Evolutionary conservation across 148 eudicot genomes (phyloP).

Genomic region (Drosera capensis): DNA sequence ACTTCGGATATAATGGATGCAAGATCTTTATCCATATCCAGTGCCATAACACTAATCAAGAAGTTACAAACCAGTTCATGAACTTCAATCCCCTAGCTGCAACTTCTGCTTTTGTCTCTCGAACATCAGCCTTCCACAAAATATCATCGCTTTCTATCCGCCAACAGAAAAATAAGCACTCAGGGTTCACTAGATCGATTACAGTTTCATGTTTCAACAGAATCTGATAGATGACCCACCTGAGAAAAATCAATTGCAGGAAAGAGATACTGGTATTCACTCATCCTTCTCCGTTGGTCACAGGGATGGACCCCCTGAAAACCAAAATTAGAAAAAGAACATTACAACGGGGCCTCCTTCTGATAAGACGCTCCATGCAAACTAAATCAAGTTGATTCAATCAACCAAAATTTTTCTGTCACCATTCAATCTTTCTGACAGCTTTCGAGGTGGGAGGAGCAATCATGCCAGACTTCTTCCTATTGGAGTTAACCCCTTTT

Average conservation of each 20-base stretch:
- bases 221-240: constrained; percentile 24
- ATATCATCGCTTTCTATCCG: constrained; percentile 80
- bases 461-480: too few relatives aligned
- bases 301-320: constrained; percentile 95
- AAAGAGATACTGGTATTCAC: constrained; percentile 62
- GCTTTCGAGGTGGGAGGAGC: too few relatives aligned
- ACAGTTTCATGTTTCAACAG: neutral
- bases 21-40: neutral
- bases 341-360: neutral
- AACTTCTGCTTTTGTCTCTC: constrained; percentile 80
- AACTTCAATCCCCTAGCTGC: constrained; percentile 73
- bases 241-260: constrained; percentile 85
- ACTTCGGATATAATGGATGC: neutral
- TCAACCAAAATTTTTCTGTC: too few relatives aligned
- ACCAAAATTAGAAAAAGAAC: constrained; percentile 12
- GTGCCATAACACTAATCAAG: neutral
- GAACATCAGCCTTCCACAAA: constrained; percentile 63
- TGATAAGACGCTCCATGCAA: too few relatives aligned
- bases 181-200: neutral
- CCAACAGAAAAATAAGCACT: constrained; percentile 7
- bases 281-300: constrained; percentile 69
- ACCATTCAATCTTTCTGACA: too few relatives aligned
- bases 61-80: constrained; percentile 51
- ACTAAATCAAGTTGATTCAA: too few relatives aligned
- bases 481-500: too few relatives aligned